These are phyloP conservation scores for Coemansia sp. DNA, from an alignment of 192 early-diverging fungal genomes.

Conservation along the genomic window DNA sequence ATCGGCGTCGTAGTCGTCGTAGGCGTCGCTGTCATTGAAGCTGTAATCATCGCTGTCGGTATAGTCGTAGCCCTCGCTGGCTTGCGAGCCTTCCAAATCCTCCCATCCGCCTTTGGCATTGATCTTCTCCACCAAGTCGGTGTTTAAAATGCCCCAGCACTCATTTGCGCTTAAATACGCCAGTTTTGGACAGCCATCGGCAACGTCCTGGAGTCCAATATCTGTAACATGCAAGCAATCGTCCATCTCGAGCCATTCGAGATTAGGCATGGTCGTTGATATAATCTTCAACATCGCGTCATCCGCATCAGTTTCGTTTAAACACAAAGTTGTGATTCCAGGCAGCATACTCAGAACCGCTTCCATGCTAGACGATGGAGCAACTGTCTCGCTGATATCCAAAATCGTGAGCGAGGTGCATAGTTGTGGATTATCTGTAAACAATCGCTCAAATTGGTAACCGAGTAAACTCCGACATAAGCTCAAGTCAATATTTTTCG, in stretches of 20 bases:
- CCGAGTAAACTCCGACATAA: conserved; percentile 17
- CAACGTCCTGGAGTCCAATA: not conserved
- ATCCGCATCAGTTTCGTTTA: conserved; percentile 7
- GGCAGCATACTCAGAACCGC: conserved; percentile 3
- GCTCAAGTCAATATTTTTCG: conserved; percentile 12
- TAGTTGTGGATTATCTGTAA: not conserved
- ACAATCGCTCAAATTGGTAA: conserved; percentile 7
- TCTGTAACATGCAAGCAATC: not conserved
- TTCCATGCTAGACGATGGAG: not conserved
- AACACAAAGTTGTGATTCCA: not conserved
- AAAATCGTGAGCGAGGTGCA: conserved; percentile 2
- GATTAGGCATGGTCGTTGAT: not conserved
- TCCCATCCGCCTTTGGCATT: conserved; percentile 1
- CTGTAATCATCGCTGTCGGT: not conserved
- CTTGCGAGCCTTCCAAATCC: not conserved
- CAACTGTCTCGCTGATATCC: conserved; percentile 18
- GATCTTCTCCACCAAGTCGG: not conserved
- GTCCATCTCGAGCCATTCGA: not conserved
- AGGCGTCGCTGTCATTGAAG: not conserved
- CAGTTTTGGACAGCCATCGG: not conserved
- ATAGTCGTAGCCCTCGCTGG: not conserved
- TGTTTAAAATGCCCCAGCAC: conserved; percentile 1
- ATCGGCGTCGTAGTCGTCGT: not conserved
- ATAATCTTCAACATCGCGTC: not conserved
- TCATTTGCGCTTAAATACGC: not conserved